phyloP scores from a whole-genome alignment of 1,139 yeast genomes.

The Insectozyma bohioensis region DNA sequence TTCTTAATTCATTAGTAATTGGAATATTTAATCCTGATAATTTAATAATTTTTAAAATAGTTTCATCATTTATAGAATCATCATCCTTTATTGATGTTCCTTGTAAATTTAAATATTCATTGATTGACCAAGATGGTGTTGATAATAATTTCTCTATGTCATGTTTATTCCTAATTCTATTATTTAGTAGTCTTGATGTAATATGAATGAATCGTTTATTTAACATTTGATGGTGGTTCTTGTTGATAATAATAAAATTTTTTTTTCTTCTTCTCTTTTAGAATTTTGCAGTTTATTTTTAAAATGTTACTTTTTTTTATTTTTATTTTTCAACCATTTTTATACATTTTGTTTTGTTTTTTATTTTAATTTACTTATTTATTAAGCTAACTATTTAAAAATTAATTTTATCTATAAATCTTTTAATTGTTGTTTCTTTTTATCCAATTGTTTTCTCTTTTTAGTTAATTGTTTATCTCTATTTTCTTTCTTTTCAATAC shows the following conservation, averaged over 20 bases:
- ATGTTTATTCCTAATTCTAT: slow-evolving; percentile 1
- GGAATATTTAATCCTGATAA: slow-evolving; percentile 42
- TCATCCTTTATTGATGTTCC: not conserved
- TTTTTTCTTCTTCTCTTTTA: too few species aligned
- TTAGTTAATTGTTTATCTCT: slow-evolving; percentile 71
- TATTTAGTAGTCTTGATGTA: not conserved
- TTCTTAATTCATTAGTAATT: slow-evolving; percentile 20
- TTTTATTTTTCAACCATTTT: too few species aligned
- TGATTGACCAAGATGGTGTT: slow-evolving; percentile 30
- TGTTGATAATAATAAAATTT: too few species aligned
- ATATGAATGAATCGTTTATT: slow-evolving; percentile 4
- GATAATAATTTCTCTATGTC: slow-evolving; percentile 14
- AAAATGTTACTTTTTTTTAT: too few species aligned
- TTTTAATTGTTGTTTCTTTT: slow-evolving; percentile 58
- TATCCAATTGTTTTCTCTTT: slow-evolving; percentile 77
- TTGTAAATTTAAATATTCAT: slow-evolving; percentile 17
- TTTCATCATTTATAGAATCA: slow-evolving; percentile 20
- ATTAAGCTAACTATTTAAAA: slow-evolving; percentile 2
- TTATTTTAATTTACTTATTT: slow-evolving; percentile 1
- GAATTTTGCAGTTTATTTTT: too few species aligned
- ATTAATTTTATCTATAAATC: slow-evolving; percentile 18
- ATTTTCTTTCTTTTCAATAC: slow-evolving; percentile 80
- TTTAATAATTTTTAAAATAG: slow-evolving; percentile 30
- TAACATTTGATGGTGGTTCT: slow-evolving; percentile 2
- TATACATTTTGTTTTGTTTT: too few species aligned